Conservation (phyloP, 106 monocot genomes). For the Hemerocallis citrina region DNA sequence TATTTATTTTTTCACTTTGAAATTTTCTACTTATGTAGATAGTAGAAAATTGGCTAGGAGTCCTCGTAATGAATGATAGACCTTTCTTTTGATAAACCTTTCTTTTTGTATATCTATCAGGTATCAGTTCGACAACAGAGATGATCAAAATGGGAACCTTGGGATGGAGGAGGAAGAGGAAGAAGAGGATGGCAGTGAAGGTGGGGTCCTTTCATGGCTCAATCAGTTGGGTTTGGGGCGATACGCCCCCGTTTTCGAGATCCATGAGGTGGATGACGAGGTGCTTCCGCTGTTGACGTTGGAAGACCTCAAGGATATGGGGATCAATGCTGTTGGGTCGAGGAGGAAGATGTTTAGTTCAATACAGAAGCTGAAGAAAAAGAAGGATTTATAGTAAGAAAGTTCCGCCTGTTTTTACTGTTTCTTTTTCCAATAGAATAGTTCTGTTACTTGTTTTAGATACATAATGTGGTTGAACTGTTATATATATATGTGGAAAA, state of each 20-base stretch:
- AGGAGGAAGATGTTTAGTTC: constrained; percentile 84
- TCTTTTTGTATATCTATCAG: no score
- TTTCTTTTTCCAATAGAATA: no score
- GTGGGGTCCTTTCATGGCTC: constrained; percentile 54
- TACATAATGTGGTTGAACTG: no score
- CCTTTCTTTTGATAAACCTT: no score
- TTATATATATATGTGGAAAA: no score
- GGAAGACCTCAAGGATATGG: constrained; percentile 94
- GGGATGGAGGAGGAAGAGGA: constrained; percentile 18
- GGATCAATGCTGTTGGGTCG: constrained; percentile 83
- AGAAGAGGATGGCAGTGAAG: no score
- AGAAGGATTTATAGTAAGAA: neutral
- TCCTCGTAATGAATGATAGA: no score
- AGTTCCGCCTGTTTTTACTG: neutral
- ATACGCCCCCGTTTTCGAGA: constrained; percentile 73
- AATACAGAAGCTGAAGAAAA: constrained; percentile 67
- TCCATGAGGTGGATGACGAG: constrained; percentile 89
- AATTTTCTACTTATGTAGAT: no score
- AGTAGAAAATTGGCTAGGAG: no score
- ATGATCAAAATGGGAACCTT: constrained; percentile 11
- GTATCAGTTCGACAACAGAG: no score
- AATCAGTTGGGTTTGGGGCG: constrained; percentile 55
- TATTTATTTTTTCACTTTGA: no score
- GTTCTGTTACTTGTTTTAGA: no score
- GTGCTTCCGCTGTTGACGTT: constrained; percentile 75